These are phyloP conservation scores for Coniochaeta sp. DNA, from an alignment of 2,329 filamentous ascomycete genomes.

Conservation along the genomic window DNA sequence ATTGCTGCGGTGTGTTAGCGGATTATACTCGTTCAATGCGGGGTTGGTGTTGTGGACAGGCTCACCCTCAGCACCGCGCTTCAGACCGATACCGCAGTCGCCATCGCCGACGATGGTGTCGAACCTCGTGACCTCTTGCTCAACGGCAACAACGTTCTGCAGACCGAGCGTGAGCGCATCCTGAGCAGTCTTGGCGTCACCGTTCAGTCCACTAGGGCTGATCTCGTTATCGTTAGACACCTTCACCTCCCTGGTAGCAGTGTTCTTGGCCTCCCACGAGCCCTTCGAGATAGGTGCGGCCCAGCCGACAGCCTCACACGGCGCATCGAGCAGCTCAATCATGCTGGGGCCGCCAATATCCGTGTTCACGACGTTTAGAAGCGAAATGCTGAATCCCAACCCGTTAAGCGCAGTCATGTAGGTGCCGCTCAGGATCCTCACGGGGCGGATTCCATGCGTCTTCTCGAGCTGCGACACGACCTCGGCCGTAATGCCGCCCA, in stretches of 20 bases:
- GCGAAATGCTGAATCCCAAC: constrained; percentile 65
- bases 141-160: constrained; percentile 54
- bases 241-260: constrained; percentile 35
- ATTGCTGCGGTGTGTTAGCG: constrained; percentile 33
- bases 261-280: constrained; percentile 56
- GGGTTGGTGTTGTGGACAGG: neutral
- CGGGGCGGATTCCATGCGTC: constrained; percentile 53
- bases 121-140: constrained; percentile 65
- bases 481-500: constrained; percentile 65
- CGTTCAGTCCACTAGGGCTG: constrained; percentile 40
- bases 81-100: constrained; percentile 81
- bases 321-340: constrained; percentile 63
- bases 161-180: constrained; percentile 50
- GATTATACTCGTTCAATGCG: neutral
- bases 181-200: constrained; percentile 44
- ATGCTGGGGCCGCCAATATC: constrained; percentile 54
- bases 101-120: constrained; percentile 85
- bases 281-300: constrained; percentile 52
- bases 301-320: constrained; percentile 66
- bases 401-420: constrained; percentile 78
- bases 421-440: constrained; percentile 59
- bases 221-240: constrained; percentile 21
- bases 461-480: constrained; percentile 55
- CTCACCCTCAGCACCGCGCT: constrained; percentile 73
- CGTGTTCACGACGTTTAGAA: constrained; percentile 57